Base-by-base conservation (phyloP, 2,329 filamentous ascomycete species). In the Myriosclerotinia scirpicola region DNA sequence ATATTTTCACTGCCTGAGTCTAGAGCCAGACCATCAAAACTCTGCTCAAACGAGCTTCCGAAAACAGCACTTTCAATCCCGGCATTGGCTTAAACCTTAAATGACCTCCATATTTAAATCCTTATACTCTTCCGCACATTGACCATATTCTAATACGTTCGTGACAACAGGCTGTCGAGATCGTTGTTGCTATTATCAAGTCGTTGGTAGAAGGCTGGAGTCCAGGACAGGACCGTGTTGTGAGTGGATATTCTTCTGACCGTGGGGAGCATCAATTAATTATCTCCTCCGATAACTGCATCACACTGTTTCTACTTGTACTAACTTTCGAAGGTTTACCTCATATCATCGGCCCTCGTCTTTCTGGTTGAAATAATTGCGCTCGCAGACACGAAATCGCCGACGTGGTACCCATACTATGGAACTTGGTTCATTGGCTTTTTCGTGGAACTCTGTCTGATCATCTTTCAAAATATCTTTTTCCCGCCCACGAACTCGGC, bases 381-480 rank as follows among this genome's bases (percentile, higher is more conserved):
- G 26, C 79, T 90, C 17, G 77, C 80, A 2, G 83, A 85, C 63
- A 78, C 80, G 22, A 74, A 79, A 40, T 79, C 81, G 62, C 80
- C 82, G 2, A 80, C 86, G 12, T 88, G 86, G 81, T 86, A 88
- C 71, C 86, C 88, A 0, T 87, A 86, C 69, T 84, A 84, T 69
- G 87, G 86, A 22, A 84, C 85, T 15, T 90, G 88, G 81, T 70
- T 84, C 40, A 75, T 90, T 20, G 84, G 84, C 17, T 76, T 89
- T 9, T 71, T 81, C 17, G 83, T 85, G 46, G 89, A 92, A 72
- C 74, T 82, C 0, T 72, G 75, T 59, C 77, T 87, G 42, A 74
- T 81, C 34, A 53, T 78, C 17, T 70, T 84, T 22, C 74, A 77
- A 50, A 75, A 69, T 50, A 26, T 74, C 44, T 68, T 71, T 42